Base-by-base conservation (phyloP, 805 yeast genomes). In the Ogataea philodendri region DNA sequence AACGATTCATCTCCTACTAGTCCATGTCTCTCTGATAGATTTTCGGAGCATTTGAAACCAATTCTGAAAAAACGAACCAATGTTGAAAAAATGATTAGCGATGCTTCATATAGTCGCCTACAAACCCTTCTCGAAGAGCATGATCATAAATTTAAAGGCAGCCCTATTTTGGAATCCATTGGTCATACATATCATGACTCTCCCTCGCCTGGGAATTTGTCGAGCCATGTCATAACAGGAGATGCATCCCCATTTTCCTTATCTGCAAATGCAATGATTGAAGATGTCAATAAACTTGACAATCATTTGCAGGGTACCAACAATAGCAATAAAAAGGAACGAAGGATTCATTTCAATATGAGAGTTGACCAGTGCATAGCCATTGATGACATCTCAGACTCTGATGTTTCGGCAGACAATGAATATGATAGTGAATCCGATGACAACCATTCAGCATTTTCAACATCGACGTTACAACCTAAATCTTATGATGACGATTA, bases 361-460 rank as follows among this genome's bases (percentile, higher is more conserved):
- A 78, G 88, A 35, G 99, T 93, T 20, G 89, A 87, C 58, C 99
- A 93, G 60, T 93, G 98, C 60, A 79, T 85, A 44, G 89, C 95
- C 0, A 57, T 89, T 8, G 78, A 72, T 39, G 54, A 54, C 9
- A 54, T 42, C 29, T 46, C 52, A 18, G 26, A 27, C 9, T 39
- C 55, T 1, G 64, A 61, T 13, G 55, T 60, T 22, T 45, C 45
- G 14, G 39, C 44, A 5, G 55, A 48, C 15, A 37, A 41, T 24
- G 52, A 44, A 18, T 42, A 35, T 20, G 52, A 49, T n/a, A 46
- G 49, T 28, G 43, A 37, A 7, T 46, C 54, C 5, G 54, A 54
- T 22, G 55, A 55, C 25, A 55, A 44, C n/a, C n/a, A n/a, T n/a
- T n/a, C n/a, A 30, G 62, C 52, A 22, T 18, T 35, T 10, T 32